phyloP scores from a whole-genome alignment of 306 rosid species.

The Rosa persica region DNA sequence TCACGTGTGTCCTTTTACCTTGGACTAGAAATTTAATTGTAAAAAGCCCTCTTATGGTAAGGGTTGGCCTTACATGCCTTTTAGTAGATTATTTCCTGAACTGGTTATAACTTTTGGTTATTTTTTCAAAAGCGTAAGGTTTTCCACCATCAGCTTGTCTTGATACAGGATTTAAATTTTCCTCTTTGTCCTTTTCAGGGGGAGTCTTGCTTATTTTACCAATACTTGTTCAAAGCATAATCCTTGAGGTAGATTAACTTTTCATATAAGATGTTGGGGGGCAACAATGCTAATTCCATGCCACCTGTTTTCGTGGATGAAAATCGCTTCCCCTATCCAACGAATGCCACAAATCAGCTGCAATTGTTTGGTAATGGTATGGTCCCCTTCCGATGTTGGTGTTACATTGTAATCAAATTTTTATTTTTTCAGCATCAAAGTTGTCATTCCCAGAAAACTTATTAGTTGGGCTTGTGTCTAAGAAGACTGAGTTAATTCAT shows the following conservation, averaged over 20 bases:
- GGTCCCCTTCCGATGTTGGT: constrained; percentile 11
- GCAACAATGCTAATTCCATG: constrained; percentile 61
- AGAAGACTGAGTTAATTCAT: constrained; percentile 20
- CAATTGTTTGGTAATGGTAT: constrained; percentile 81
- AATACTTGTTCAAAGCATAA: constrained; percentile 18
- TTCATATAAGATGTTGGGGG: constrained; percentile 60
- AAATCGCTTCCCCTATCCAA: constrained; percentile 52
- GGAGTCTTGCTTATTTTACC: constrained; percentile 27
- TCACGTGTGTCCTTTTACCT: background rate
- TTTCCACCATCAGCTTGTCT: constrained; percentile 4
- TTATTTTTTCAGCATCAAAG: background rate
- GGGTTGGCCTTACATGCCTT: background rate
- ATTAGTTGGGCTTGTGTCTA: constrained; percentile 15
- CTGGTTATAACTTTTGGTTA: background rate
- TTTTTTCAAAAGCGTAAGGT: background rate
- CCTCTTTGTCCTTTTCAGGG: constrained; percentile 27
- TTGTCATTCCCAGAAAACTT: background rate
- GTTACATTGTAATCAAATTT: background rate
- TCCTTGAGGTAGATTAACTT: constrained; percentile 22
- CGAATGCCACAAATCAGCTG: constrained; percentile 67
- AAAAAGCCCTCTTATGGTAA: background rate
- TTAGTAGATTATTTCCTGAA: background rate
- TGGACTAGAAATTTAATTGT: background rate
- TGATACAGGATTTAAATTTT: constrained; percentile 6
- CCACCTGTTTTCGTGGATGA: constrained; percentile 77